These are phyloP conservation scores for Epichloe aotearoae DNA, from an alignment of 2,329 filamentous ascomycete genomes.

Conservation along the genomic window DNA sequence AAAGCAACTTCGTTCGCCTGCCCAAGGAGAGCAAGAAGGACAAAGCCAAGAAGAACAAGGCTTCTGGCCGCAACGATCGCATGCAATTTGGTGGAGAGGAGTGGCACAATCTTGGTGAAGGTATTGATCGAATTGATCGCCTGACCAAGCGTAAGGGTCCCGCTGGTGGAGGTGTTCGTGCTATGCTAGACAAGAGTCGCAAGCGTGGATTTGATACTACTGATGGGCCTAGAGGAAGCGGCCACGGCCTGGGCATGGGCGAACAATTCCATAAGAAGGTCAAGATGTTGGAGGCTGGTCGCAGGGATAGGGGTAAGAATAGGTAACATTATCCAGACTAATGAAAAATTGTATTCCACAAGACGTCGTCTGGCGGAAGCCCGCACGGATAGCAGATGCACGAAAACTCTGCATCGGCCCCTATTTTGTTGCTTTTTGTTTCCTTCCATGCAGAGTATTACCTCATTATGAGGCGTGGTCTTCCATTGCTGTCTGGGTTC, in stretches of 20 bases:
- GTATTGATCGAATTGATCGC: constrained; percentile 73
- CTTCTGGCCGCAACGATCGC: constrained; percentile 35
- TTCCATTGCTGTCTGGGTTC: no score
- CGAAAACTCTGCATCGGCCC: no score
- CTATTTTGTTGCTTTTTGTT: no score
- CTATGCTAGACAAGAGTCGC: constrained; percentile 68
- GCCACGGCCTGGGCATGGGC: constrained; percentile 48
- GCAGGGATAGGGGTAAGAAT: constrained; percentile 30
- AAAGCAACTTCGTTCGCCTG: constrained; percentile 79
- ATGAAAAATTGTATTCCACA: neutral
- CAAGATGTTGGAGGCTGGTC: constrained; percentile 38
- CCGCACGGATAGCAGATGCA: no score
- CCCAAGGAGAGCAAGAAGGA: constrained; percentile 86
- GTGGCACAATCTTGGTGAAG: constrained; percentile 74
- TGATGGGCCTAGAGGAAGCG: constrained; percentile 58
- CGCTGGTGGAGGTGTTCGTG: constrained; percentile 41
- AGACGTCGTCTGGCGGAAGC: neutral
- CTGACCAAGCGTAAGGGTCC: constrained; percentile 58
- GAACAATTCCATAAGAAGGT: constrained; percentile 61
- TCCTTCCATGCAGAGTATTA: no score
- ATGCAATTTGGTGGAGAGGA: constrained; percentile 82
- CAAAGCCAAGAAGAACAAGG: constrained; percentile 46
- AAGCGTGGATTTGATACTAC: constrained; percentile 59
- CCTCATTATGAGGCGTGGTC: no score
- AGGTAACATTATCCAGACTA: constrained; percentile 12